Percentiles rank a stretch among this genome's conserved stretches.
These are phyloP conservation scores for Wilhelminamyces savonicus DNA, from an alignment of 805 yeast genomes.

Conservation along the genomic window DNA sequence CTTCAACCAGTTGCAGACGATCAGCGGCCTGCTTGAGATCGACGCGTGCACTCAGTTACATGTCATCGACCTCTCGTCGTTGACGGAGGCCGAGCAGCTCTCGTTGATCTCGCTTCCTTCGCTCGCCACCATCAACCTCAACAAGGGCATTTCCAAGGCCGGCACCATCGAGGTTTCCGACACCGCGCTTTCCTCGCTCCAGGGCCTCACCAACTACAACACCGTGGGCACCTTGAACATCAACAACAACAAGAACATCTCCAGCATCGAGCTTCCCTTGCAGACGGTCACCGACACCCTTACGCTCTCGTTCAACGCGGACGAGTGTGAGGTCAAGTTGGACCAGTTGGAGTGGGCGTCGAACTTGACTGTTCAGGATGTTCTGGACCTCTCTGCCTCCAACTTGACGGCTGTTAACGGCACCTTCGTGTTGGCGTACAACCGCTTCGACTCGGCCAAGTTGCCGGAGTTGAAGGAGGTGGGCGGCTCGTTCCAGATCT, in stretches of 20 bases:
- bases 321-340: constrained; percentile 25
- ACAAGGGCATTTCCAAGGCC: constrained; percentile 29
- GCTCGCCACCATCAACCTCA: constrained; percentile 30
- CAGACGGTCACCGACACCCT: constrained; percentile 27
- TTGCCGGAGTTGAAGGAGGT: constrained; percentile 25
- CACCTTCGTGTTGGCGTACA: constrained; percentile 32
- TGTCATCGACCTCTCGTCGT: constrained; percentile 27
- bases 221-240: constrained; percentile 29
- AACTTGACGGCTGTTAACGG: constrained; percentile 36
- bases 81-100: constrained; percentile 23
- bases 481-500: constrained; percentile 35
- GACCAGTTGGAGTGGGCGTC: constrained; percentile 35
- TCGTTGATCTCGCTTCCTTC: constrained; percentile 36
- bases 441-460: constrained; percentile 26
- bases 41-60: constrained; percentile 35
- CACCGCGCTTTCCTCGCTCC: constrained; percentile 33
- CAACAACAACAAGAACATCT: constrained; percentile 39
- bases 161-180: constrained; percentile 30
- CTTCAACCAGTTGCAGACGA: constrained; percentile 21
- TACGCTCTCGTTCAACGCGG: constrained; percentile 36
- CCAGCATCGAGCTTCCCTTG: constrained; percentile 28
- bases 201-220: constrained; percentile 25
- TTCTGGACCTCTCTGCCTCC: constrained; percentile 20
- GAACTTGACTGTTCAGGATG: constrained; percentile 39
- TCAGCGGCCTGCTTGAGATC: constrained; percentile 30